Evolutionary conservation across 1,284 basidiomycete species (phyloP).

Genomic region (Ganoderma leucocontextum): DNA sequence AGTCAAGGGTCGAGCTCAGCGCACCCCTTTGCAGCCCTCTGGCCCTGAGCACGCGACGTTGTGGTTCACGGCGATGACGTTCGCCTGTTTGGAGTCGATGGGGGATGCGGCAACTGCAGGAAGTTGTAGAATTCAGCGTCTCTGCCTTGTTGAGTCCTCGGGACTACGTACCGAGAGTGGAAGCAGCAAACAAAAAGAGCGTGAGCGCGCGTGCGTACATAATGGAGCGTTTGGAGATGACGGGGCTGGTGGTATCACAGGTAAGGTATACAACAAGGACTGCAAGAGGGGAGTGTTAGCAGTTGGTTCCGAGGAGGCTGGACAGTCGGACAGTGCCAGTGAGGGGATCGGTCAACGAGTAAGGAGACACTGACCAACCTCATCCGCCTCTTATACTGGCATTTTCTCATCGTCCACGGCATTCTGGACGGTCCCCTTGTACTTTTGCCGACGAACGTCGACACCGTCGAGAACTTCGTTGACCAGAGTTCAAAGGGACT

Average conservation of each 20-base stretch:
- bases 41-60: conserved; percentile 29
- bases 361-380: neutral
- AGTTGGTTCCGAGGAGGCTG: no score
- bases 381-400: conserved; percentile 12
- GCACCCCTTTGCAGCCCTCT: conserved; percentile 26
- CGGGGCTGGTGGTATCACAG: conserved; percentile 14
- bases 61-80: conserved; percentile 28
- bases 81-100: conserved; percentile 28
- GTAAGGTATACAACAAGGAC: conserved; percentile 20
- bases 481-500: conserved; percentile 7
- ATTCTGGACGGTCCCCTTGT: conserved; percentile 7
- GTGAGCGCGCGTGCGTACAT: conserved; percentile 29
- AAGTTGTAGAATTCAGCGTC: neutral
- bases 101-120: conserved; percentile 25
- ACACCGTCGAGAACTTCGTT: neutral
- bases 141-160: neutral
- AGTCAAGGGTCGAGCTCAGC: neutral
- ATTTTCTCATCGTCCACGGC: neutral
- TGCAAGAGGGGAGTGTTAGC: neutral
- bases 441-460: conserved; percentile 7
- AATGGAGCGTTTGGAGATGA: conserved; percentile 3
- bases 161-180: conserved; percentile 23
- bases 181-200: conserved; percentile 25
- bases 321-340: no score
- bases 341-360: conserved; percentile 29